These are phyloP conservation scores for Malus orientalis DNA, from an alignment of 306 rosid genomes.

Conservation along the genomic window DNA sequence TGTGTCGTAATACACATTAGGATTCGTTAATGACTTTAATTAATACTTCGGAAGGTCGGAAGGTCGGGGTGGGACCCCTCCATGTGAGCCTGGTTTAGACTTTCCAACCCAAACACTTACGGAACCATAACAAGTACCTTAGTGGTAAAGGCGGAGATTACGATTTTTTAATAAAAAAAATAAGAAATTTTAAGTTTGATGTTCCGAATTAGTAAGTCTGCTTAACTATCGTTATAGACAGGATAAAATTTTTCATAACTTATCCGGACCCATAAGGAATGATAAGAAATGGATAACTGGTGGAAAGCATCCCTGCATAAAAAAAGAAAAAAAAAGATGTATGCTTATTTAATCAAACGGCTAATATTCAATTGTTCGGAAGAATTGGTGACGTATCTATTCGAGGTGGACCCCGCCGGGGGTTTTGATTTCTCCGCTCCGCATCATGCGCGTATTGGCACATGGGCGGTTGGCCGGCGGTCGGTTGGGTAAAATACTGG, in stretches of 20 bases:
- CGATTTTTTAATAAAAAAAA: too few species aligned
- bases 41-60: neutral
- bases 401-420: neutral
- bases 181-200: fast-evolving
- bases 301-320: too few species aligned
- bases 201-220: fast-evolving
- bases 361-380: neutral
- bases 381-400: neutral
- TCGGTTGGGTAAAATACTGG: neutral
- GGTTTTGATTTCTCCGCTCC: neutral
- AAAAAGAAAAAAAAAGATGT: too few species aligned
- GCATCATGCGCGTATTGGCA: slow-evolving; percentile 20
- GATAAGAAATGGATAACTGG: too few species aligned
- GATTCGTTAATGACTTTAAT: neutral
- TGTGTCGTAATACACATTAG: neutral
- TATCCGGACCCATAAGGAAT: too few species aligned
- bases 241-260: too few species aligned
- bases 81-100: slow-evolving; percentile 17
- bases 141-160: too few species aligned
- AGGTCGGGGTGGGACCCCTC: neutral
- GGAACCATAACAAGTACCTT: too few species aligned
- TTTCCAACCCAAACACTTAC: neutral
- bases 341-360: neutral
- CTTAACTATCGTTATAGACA: fast-evolving
- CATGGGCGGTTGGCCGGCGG: slow-evolving; percentile 36